These are phyloP conservation scores for Penicillium verrucosum DNA, from an alignment of 2,329 filamentous ascomycete genomes.

Conservation along the genomic window DNA sequence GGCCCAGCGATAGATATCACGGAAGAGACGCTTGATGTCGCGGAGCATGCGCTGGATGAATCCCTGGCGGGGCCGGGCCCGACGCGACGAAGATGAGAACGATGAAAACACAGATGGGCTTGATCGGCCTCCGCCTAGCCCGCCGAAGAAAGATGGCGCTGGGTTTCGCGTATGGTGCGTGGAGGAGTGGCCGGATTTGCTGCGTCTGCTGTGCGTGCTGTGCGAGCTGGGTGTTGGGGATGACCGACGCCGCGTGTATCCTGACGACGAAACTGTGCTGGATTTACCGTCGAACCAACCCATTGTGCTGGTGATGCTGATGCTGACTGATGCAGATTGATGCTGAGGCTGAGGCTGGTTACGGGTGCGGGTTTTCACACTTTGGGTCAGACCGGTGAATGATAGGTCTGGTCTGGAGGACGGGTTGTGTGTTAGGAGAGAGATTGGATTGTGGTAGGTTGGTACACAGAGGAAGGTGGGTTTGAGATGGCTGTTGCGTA, in stretches of 20 bases:
- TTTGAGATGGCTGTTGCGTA: neutral
- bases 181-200: slow-evolving; percentile 36
- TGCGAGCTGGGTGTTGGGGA: slow-evolving; percentile 23
- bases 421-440: neutral
- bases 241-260: slow-evolving; percentile 29
- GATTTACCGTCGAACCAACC: slow-evolving; percentile 47
- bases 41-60: slow-evolving; percentile 72
- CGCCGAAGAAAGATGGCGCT: slow-evolving; percentile 48
- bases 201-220: slow-evolving; percentile 37
- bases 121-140: slow-evolving; percentile 36
- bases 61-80: slow-evolving; percentile 70
- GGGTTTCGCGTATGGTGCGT: slow-evolving; percentile 40
- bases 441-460: neutral
- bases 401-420: neutral
- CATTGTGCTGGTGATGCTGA: slow-evolving; percentile 30
- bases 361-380: neutral
- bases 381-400: neutral
- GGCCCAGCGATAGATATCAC: slow-evolving; percentile 77
- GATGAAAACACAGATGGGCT: slow-evolving; percentile 53
- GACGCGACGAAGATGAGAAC: slow-evolving; percentile 69
- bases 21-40: slow-evolving; percentile 74
- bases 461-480: neutral
- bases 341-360: neutral
- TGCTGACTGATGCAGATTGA: neutral
- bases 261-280: slow-evolving; percentile 28